phyloP scores from a whole-genome alignment of 2,329 filamentous ascomycete genomes.

The Decorospora gaudefroyi region DNA sequence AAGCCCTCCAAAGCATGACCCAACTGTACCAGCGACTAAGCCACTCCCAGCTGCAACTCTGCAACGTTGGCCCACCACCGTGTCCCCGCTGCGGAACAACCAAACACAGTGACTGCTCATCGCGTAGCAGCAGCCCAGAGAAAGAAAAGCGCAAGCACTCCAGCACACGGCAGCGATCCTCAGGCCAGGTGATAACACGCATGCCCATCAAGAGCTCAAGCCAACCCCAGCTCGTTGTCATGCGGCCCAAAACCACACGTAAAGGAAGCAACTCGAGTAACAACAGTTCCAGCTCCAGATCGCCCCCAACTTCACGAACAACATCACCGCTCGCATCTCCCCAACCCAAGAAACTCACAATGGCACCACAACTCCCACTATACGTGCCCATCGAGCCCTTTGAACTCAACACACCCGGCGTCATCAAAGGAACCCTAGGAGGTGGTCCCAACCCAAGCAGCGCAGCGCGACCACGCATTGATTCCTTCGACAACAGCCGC shows the following conservation, averaged over 20 bases:
- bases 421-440: constrained; percentile 18
- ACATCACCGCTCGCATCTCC: constrained; percentile 33
- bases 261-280: constrained; percentile 34
- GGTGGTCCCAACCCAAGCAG: constrained; percentile 16
- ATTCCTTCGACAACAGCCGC: constrained; percentile 30
- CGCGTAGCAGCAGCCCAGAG: constrained; percentile 18
- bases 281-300: constrained; percentile 29
- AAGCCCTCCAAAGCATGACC: constrained; percentile 51
- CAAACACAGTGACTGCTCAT: constrained; percentile 32
- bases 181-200: constrained; percentile 36
- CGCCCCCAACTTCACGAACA: constrained; percentile 26
- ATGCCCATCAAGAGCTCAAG: constrained; percentile 40
- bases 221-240: constrained; percentile 45
- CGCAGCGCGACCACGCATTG: constrained; percentile 18
- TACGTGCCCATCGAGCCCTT: constrained; percentile 35
- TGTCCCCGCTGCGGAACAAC: constrained; percentile 34
- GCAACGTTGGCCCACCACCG: constrained; percentile 22
- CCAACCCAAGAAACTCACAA: constrained; percentile 15
- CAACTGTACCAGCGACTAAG: constrained; percentile 49
- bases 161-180: constrained; percentile 29
- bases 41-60: constrained; percentile 43
- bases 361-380: constrained; percentile 11
- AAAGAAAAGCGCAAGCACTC: constrained; percentile 35
- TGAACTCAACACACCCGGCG: constrained; percentile 15
- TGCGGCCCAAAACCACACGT: constrained; percentile 39